Evolutionary conservation across 805 yeast species (phyloP), one percentile per base, ranked within the genome.

Genomic region (Saturnispora besseyi): DNA sequence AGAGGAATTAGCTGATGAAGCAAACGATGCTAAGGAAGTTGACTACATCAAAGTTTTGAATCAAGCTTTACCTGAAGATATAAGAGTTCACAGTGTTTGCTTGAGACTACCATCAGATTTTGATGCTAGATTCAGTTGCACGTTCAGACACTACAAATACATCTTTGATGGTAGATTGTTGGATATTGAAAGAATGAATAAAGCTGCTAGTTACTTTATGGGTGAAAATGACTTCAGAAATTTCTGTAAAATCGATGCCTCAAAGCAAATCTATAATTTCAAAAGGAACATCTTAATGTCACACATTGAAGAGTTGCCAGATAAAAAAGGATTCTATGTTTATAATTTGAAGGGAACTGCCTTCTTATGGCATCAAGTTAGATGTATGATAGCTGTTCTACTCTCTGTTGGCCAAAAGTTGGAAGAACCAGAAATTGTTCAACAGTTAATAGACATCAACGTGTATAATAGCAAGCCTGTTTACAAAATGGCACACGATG

Each of bases 301-400:
- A 10, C 50, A 60, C 18, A 63, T 68, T 3, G 36, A 49, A 10
- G 48, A 34, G 3, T 33, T 60, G 2, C 53, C 55, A 5, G 57
- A 54, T 2, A 51, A 54, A 8, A 51, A 56, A 15, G 78, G 76
- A 4, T 72, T 77, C 49, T 85, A 73, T 59, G 82, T 81, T 50
- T 80, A 91, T 63, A 89, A 88, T 62, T 68, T 93, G 48, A 73
- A 77, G 54, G 99, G 99, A 0, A 72, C 86, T 1, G 99, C 98
- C 8, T 93, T 93, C 58, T 67, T 93, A 50, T 93, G 98, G 98
- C 98, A 93, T 63, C 99, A 93, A 66, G 99, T 93, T 18, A 77
- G 99, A 51, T 89, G 96, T 57, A 93, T 93, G 93, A 78, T 89
- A 70, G 96, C 96, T 0, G 71, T 85, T 10, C 63, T 93, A 50